A percentile compares a stretch with the other conserved stretches of the same genome.
phyloP scores from a whole-genome alignment of 2,329 filamentous ascomycete species.

The Fusarium subglutinans region DNA sequence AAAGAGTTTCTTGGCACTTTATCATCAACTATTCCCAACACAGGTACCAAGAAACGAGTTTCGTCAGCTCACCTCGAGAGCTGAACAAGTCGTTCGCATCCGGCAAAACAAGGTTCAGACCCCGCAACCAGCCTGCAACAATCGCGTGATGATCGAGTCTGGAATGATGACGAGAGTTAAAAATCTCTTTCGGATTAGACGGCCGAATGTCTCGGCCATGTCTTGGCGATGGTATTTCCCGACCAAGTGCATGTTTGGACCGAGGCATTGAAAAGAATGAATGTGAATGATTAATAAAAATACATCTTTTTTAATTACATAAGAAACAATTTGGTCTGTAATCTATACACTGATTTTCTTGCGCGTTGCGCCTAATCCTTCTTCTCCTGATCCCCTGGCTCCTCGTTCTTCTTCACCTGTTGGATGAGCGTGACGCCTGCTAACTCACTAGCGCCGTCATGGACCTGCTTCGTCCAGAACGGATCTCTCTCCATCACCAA shows the following conservation, averaged over 20 bases:
- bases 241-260: background rate
- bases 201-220: background rate
- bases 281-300: background rate
- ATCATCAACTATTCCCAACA: background rate
- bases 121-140: background rate
- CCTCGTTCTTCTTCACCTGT: slow-evolving; percentile 39
- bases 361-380: slow-evolving; percentile 4
- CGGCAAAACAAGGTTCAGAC: background rate
- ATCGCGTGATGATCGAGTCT: background rate
- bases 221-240: background rate
- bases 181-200: background rate
- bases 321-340: background rate
- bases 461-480: slow-evolving; percentile 56
- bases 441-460: slow-evolving; percentile 50
- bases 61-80: background rate
- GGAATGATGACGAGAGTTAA: background rate
- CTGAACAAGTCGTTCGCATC: background rate
- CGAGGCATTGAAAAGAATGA: background rate
- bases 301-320: background rate
- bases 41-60: background rate
- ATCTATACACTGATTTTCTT: background rate
- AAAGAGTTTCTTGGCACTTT: background rate
- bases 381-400: slow-evolving; percentile 13
- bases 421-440: slow-evolving; percentile 49
- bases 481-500: slow-evolving; percentile 45